Percentiles rank a stretch among this genome's conserved stretches.
Conservation (phyloP, 2,329 filamentous ascomycete species). For the Huntiella bhutanensis region DNA sequence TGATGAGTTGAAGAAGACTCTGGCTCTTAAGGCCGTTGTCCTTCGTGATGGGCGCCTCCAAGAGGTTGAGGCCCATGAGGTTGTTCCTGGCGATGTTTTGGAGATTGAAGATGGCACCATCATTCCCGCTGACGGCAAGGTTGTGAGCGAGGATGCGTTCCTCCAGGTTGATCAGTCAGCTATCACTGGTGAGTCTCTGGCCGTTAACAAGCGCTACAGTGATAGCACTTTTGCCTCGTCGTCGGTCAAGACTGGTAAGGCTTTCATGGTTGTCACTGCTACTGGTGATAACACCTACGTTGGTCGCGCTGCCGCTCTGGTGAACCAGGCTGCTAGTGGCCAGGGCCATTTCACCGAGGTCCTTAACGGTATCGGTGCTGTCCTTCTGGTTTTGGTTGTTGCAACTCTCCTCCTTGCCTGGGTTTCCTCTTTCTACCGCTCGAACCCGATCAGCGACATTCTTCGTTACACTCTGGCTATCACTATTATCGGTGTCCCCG, state of each 20-base stretch:
- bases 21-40: constrained; percentile 73
- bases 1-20: constrained; percentile 76
- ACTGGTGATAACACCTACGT: constrained; percentile 85
- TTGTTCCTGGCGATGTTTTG: constrained; percentile 78
- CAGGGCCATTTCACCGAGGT: constrained; percentile 33
- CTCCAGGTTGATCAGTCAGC: constrained; percentile 24
- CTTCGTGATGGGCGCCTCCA: constrained; percentile 58
- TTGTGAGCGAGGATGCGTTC: constrained; percentile 68
- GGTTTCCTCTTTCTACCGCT: constrained; percentile 80
- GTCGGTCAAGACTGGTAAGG: constrained; percentile 76
- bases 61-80: constrained; percentile 65
- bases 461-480: constrained; percentile 74
- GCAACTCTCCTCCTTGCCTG: constrained; percentile 67
- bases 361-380: constrained; percentile 67
- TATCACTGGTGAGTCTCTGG: constrained; percentile 81
- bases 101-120: constrained; percentile 79
- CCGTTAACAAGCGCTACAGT: constrained; percentile 69
- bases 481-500: constrained; percentile 79
- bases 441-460: constrained; percentile 59
- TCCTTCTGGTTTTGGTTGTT: constrained; percentile 62
- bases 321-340: constrained; percentile 51
- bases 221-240: constrained; percentile 75
- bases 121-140: constrained; percentile 71
- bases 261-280: constrained; percentile 61
- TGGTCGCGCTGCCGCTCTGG: constrained; percentile 70